phyloP scores from a whole-genome alignment of 139 green algal genomes.

The Edaphochlamys debaryana region DNA sequence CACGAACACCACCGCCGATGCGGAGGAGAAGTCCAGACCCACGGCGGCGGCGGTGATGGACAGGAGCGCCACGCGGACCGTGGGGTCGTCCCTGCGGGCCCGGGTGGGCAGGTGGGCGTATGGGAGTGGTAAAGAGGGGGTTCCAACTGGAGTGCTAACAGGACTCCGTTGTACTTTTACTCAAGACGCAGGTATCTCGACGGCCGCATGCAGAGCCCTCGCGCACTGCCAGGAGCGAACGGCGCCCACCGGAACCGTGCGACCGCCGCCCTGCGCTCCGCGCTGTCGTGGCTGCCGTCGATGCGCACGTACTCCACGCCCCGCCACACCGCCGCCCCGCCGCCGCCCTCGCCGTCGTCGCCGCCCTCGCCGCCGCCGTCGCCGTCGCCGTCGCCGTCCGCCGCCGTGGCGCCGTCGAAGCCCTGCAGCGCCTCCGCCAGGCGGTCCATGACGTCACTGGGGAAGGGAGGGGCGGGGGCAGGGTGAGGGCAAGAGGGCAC shows the following conservation, averaged over 20 bases:
- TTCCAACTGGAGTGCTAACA: not conserved
- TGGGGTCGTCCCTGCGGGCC: conserved; percentile 55
- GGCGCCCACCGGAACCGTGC: conserved; percentile 66
- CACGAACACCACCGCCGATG: conserved; percentile 91
- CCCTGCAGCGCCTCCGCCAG: conserved; percentile 77
- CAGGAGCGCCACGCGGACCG: conserved; percentile 85
- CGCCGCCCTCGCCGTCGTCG: conserved; percentile 6
- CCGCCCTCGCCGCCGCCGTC: conserved; percentile 14
- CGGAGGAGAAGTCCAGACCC: conserved; percentile 92
- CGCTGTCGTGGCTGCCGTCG: conserved; percentile 81
- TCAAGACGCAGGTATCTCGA: too few relatives aligned
- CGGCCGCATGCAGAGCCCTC: too few relatives aligned
- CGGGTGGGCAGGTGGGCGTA: not conserved
- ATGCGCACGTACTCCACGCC: conserved; percentile 87
- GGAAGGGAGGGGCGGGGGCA: not conserved
- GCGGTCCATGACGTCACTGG: conserved; percentile 81
- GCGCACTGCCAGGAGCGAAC: too few relatives aligned
- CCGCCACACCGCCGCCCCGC: conserved; percentile 24
- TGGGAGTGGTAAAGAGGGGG: too few relatives aligned
- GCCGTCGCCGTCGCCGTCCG: conserved; percentile 20
- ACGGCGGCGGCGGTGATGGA: conserved; percentile 90
- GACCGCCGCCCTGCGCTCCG: conserved; percentile 68
- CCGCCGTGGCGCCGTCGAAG: conserved; percentile 27
- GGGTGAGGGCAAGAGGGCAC: too few relatives aligned
- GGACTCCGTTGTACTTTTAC: too few relatives aligned